Evolutionary conservation across 257 asterid species (phyloP), one percentile per base, ranked within the genome.

Genomic region (Anisodus acutangulus): DNA sequence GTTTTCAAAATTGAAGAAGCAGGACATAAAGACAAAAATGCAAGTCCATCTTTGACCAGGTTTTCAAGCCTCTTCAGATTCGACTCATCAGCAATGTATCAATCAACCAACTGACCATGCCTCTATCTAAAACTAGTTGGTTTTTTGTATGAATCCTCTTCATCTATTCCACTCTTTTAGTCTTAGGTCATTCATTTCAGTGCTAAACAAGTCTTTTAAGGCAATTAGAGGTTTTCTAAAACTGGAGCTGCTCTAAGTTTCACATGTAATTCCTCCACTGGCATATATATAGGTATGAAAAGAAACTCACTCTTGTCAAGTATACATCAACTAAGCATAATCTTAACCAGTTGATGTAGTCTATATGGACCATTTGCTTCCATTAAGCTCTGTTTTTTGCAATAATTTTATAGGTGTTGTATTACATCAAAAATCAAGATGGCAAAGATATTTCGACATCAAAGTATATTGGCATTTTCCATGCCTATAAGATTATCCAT

Each of bases 1-100:
- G 47, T 5, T 9, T 19, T 4, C 39, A 4, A 47, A 71, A 35
- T 43, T 11, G 4, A 71, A 71, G 79, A 66, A 66, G n/a, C 16
- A 47, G 80, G 59, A 6, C 37, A 47, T 71, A 71, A 19, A 19
- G 41, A 72, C 59, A 19, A 72, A 43, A n/a, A 45, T n/a, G 59
- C 80, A 19, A 72, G 6, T 72, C n/a, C 54, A 72, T 47, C 57
- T 47, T 47, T 47, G 16, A 72, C n/a, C 80, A 72, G n/a, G 41
- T 47, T 72, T 72, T 19, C 80, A 72, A 47, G 19, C n/a, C 11
- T 45, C 55, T 8, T 70, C 17, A 17, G 2, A 70, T 9, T 43
- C 41, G 0, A 72, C 58, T 71, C 58, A n/a, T 43, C n/a, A 2
- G 57, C 57, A 70, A 16, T 70, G 8, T 8, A 43, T 43, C 37